Conservation (phyloP, 192 early-diverging fungal species). For the Coemansia sp. region DNA sequence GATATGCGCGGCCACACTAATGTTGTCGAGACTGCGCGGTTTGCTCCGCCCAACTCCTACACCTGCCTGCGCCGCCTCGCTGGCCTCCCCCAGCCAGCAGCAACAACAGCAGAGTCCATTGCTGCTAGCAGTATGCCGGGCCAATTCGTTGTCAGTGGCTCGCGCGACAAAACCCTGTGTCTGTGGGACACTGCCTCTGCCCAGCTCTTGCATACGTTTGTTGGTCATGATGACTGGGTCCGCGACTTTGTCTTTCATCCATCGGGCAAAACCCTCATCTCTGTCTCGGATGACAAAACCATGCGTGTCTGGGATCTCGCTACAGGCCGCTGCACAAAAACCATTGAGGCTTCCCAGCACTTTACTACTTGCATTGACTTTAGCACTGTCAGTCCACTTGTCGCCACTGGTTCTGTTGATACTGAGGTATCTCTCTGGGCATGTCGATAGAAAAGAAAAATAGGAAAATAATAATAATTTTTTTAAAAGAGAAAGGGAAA, state of each 20-base stretch:
- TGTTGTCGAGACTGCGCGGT: slow-evolving; percentile 91
- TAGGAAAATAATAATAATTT: too few species aligned
- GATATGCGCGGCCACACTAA: slow-evolving; percentile 92
- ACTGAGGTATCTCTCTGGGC: slow-evolving; percentile 78
- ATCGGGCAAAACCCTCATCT: slow-evolving; percentile 78
- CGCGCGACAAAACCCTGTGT: slow-evolving; percentile 89
- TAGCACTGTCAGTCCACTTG: slow-evolving; percentile 64
- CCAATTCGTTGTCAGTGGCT: slow-evolving; percentile 79
- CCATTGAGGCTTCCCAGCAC: slow-evolving; percentile 83
- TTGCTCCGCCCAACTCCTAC: slow-evolving; percentile 74
- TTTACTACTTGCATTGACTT: slow-evolving; percentile 89
- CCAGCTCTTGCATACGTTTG: slow-evolving; percentile 76
- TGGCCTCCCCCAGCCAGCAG: slow-evolving; percentile 50
- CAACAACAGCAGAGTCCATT: neutral
- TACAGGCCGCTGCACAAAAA: slow-evolving; percentile 80
- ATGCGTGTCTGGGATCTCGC: slow-evolving; percentile 89
- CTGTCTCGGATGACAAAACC: slow-evolving; percentile 90
- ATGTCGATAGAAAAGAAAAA: slow-evolving; percentile 55
- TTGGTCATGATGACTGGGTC: slow-evolving; percentile 94
- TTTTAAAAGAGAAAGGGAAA: too few species aligned
- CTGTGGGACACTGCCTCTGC: slow-evolving; percentile 77
- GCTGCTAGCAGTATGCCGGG: slow-evolving; percentile 61
- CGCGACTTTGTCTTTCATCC: slow-evolving; percentile 85
- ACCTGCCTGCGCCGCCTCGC: slow-evolving; percentile 70
- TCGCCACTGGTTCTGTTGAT: slow-evolving; percentile 89